Evolutionary conservation across 176 grass and related monocot species (phyloP), one percentile per base, ranked within the genome.

Genomic region (Zea luxurians): DNA sequence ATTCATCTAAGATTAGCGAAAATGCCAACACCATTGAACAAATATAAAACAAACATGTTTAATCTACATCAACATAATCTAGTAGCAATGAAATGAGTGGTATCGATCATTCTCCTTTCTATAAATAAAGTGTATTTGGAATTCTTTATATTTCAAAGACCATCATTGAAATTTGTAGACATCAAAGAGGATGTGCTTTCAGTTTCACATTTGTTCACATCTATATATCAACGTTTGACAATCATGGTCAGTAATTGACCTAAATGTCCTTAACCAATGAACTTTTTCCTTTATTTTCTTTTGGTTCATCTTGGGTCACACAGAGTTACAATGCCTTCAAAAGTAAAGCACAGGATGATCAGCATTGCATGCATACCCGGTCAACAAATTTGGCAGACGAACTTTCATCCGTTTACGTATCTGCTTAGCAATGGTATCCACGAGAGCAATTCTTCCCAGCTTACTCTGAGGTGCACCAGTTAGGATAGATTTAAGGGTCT

Each of bases 351-450:
- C 18, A 68, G 27, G 41, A 49, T 61, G 2, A 58, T 48, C 13
- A 60, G 20, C 5, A 36, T 44, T 42, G 47, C 27, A 13, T 76
- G 66, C 81, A 81, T 92, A 96, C 93, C 93, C 89, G 38, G 72
- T 84, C 48, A 97, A 84, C 15, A 97, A 48, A 62, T 90, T 97
- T 66, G 93, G 93, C 21, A 97, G 77, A 50, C 93, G 88, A 70
- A 97, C 85, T 90, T 90, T 97, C 87, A 97, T 97, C 68, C 93
- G 68, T 15, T 90, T 97, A 37, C 90, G 88, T 86, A 97, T 97
- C 80, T 97, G 93, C 65, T 97, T 97, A 79, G 90, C 87, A 73
- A 97, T 84, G 55, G 87, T 92, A 78, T 90, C 90, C 38, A 97
- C 93, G 6, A 97, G 84, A 55, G 93, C 90, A 84, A 97, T 84